These are phyloP conservation scores for Penicillium palitans DNA, from an alignment of 2,329 filamentous ascomycete genomes.

Conservation along the genomic window DNA sequence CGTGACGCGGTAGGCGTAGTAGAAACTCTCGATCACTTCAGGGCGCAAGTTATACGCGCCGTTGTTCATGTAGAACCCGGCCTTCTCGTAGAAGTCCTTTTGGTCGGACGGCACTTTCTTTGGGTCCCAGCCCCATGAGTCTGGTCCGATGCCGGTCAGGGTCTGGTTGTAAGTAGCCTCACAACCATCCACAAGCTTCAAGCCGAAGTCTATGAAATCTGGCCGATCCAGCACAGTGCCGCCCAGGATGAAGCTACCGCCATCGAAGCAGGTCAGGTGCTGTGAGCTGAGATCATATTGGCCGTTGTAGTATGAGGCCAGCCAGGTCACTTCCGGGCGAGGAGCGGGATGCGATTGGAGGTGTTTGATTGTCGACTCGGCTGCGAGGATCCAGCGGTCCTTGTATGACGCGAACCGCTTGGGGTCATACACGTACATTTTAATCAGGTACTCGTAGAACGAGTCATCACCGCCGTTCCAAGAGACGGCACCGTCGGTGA, in stretches of 20 bases:
- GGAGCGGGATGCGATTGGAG: slow-evolving; percentile 67
- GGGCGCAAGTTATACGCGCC: slow-evolving; percentile 69
- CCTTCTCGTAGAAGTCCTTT: slow-evolving; percentile 60
- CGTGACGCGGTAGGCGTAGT: slow-evolving; percentile 83
- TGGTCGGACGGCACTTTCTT: slow-evolving; percentile 51
- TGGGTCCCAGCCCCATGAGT: slow-evolving; percentile 65
- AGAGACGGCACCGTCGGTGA: slow-evolving; percentile 66
- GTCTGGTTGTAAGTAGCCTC: slow-evolving; percentile 70
- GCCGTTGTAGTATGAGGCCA: slow-evolving; percentile 41
- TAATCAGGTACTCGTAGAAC: slow-evolving; percentile 88
- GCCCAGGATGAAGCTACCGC: slow-evolving; percentile 81
- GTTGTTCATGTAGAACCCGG: slow-evolving; percentile 71
- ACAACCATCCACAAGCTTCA: slow-evolving; percentile 70
- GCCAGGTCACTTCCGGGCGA: slow-evolving; percentile 70
- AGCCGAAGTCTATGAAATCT: slow-evolving; percentile 71
- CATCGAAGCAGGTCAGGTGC: slow-evolving; percentile 74
- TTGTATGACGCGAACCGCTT: slow-evolving; percentile 63
- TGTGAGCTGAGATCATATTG: slow-evolving; percentile 41
- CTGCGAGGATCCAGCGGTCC: slow-evolving; percentile 73
- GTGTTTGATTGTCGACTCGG: slow-evolving; percentile 71
- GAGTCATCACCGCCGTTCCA: slow-evolving; percentile 78
- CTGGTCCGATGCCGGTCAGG: slow-evolving; percentile 73
- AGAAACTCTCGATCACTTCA: slow-evolving; percentile 80
- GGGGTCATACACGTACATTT: slow-evolving; percentile 82
- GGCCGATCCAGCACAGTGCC: slow-evolving; percentile 66